Base-by-base conservation (phyloP, 139 green algal species). In the Tetratostichococcus sp. region DNA sequence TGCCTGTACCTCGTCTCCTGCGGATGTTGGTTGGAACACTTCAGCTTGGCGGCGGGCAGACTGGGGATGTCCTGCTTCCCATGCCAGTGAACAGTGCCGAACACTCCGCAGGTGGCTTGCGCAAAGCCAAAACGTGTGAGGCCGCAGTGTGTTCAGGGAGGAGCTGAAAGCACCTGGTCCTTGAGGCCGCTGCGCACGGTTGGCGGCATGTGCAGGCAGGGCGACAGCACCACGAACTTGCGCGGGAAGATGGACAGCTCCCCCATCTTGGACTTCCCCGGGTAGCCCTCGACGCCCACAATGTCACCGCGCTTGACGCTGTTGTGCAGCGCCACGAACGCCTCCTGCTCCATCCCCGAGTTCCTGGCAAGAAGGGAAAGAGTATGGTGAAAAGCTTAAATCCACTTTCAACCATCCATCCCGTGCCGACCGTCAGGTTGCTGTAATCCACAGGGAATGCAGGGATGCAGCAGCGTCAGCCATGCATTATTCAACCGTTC, bases 121-220 rank as follows among this genome's bases (percentile, higher is more conserved):
- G n/a, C n/a, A n/a, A n/a, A n/a, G n/a, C n/a, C n/a, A n/a, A n/a
- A n/a, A n/a, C n/a, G n/a, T n/a, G n/a, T n/a, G n/a, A n/a, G n/a
- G n/a, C n/a, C n/a, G n/a, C n/a, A n/a, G n/a, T n/a, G n/a, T n/a
- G n/a, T n/a, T n/a, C n/a, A n/a, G n/a, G n/a, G n/a, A n/a, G n/a
- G n/a, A n/a, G n/a, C n/a, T n/a, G n/a, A n/a, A n/a, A n/a, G n/a
- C n/a, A 92, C 89, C 85, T 93, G 85, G 77, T 97, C 90, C 77
- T 92, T 92, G 33, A 98, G 87, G 5, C 89, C 89, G 91, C 83
- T 91, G 85, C 16, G 76, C 65, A 62, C 50, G 35, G 84, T 85
- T 16, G 96, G 96, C 31, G 96, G 91, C 96, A 99, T 98, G 86
- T 97, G 96, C 80, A 99, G 84, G 89, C 96, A 99, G 66, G 96